Percentiles rank a stretch among this genome's conserved stretches.
phyloP scores from a whole-genome alignment of 2,329 filamentous ascomycete species.

The Fonsecaea monophora region DNA sequence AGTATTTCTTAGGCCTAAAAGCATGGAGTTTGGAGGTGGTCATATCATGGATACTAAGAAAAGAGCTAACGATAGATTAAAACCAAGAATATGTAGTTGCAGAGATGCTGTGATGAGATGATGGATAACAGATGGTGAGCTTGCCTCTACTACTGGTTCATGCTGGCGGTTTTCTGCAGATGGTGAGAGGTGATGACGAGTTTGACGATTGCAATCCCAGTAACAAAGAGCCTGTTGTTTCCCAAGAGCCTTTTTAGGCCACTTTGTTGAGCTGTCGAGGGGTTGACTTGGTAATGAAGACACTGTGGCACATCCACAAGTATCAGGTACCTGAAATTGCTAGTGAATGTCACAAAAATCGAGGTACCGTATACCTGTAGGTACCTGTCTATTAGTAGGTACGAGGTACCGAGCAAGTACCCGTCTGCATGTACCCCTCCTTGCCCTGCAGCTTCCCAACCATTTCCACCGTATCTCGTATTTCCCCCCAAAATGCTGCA shows the following conservation, averaged over 20 bases:
- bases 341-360: background rate
- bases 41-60: background rate
- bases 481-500: constrained; percentile 73
- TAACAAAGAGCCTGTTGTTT: too few species aligned
- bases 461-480: constrained; percentile 66
- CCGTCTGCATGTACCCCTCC: too few species aligned
- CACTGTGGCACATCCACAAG: background rate
- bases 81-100: background rate
- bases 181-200: too few species aligned
- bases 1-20: constrained; percentile 6
- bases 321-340: background rate
- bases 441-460: background rate
- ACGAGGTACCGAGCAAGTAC: too few species aligned
- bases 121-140: background rate
- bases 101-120: background rate
- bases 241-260: too few species aligned
- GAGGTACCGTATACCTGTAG: background rate
- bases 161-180: background rate
- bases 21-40: constrained; percentile 44
- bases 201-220: too few species aligned
- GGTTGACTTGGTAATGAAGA: background rate
- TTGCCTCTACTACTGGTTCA: background rate
- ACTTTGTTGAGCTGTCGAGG: background rate
- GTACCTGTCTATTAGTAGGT: background rate
- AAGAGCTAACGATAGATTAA: background rate